These are phyloP conservation scores for Penicillium sp. DNA, from an alignment of 2,329 filamentous ascomycete species.

Conservation along the genomic window DNA sequence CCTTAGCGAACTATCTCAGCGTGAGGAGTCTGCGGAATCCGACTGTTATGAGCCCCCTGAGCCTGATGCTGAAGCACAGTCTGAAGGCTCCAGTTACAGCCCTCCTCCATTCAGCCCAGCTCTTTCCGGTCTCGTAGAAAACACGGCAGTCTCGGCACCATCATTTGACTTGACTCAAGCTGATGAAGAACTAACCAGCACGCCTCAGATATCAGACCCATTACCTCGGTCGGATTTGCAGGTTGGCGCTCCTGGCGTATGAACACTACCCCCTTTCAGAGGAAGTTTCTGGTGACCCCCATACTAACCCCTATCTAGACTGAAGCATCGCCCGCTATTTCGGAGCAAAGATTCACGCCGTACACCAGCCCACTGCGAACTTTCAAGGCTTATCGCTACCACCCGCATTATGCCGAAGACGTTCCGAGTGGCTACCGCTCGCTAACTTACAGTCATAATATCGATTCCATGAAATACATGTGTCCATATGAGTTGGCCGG, in stretches of 20 bases:
- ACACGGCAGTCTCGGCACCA: conserved; percentile 23
- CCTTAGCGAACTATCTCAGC: conserved; percentile 14
- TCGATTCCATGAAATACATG: conserved; percentile 70
- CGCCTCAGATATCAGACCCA: conserved; percentile 29
- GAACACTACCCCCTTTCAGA: conserved; percentile 24
- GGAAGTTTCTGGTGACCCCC: conserved; percentile 11
- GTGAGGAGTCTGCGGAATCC: conserved; percentile 40
- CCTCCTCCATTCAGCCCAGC: conserved; percentile 46
- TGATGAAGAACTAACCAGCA: conserved; percentile 35
- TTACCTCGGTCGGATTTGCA: conserved; percentile 25
- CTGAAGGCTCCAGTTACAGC: conserved; percentile 34
- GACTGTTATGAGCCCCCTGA: conserved; percentile 60
- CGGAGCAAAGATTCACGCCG: conserved; percentile 51
- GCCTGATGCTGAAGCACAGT: conserved; percentile 31
- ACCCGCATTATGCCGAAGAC: conserved; percentile 69
- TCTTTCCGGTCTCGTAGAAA: conserved; percentile 35
- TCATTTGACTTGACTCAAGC: conserved; percentile 22
- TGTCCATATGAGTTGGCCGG: conserved; percentile 74
- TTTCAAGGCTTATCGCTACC: conserved; percentile 88
- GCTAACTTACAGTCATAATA: conserved; percentile 88
- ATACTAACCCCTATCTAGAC: conserved; percentile 35
- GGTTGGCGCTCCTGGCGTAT: conserved; percentile 36
- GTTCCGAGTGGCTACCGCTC: conserved; percentile 80
- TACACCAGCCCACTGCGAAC: conserved; percentile 81
- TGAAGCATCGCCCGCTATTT: conserved; percentile 17